Conservation (phyloP, 1,284 basidiomycete genomes). For the Caloboletus inedulis region DNA sequence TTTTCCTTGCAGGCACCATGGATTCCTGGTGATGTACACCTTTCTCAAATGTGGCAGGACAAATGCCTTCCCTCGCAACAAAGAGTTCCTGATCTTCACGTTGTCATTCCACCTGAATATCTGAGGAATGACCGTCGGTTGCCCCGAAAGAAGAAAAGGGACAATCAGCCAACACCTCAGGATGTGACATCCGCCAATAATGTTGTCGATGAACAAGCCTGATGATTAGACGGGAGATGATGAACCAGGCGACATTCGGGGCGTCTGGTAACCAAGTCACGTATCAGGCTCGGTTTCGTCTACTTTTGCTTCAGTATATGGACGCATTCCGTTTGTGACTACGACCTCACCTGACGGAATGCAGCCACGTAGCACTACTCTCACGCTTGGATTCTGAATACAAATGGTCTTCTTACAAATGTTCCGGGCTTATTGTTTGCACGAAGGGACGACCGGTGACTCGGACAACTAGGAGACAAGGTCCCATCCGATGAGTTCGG, state of each 20-base stretch:
- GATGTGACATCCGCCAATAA: not conserved
- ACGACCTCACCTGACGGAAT: no score
- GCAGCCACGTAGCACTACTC: no score
- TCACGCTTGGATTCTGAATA: not conserved
- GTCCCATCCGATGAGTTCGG: not conserved
- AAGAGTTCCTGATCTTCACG: slow-evolving; percentile 21
- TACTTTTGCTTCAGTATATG: not conserved
- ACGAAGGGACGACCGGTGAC: not conserved
- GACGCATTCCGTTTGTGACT: not conserved
- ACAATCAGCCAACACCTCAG: not conserved
- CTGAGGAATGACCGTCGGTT: slow-evolving; percentile 36
- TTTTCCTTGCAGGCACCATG: slow-evolving; percentile 29
- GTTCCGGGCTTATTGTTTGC: not conserved
- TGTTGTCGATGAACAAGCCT: not conserved
- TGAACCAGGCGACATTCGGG: not conserved
- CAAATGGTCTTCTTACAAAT: not conserved
- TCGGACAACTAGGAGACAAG: not conserved
- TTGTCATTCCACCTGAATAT: slow-evolving; percentile 20
- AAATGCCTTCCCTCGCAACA: slow-evolving; percentile 20
- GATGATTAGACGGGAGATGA: not conserved
- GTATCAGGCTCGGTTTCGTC: not conserved
- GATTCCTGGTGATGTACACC: slow-evolving; percentile 24
- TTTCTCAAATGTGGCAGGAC: slow-evolving; percentile 27
- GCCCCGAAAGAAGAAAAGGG: slow-evolving; percentile 22
- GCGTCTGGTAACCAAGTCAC: not conserved